Evolutionary conservation across 2,329 filamentous ascomycete species (phyloP).

Genomic region (Sclerotinia subarctica): DNA sequence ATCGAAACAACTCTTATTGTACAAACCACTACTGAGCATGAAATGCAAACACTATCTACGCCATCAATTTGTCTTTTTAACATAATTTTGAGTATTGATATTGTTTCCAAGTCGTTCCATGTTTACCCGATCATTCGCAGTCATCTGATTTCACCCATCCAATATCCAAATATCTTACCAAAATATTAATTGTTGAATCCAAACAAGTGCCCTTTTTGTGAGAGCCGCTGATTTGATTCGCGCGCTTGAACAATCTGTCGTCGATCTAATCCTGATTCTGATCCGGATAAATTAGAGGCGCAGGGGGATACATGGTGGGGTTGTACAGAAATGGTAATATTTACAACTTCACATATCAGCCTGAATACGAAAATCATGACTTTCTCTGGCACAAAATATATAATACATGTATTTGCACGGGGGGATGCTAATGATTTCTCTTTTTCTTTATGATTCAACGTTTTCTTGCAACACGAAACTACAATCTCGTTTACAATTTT

Average conservation of each 20-base stretch:
- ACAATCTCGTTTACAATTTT: not conserved
- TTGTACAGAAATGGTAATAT: conserved; percentile 6
- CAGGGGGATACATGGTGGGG: conserved; percentile 4
- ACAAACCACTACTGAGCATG: not conserved
- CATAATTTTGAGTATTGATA: not conserved
- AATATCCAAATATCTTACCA: not conserved
- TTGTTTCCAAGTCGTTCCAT: not conserved
- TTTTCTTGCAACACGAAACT: not conserved
- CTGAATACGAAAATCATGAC: conserved; percentile 13
- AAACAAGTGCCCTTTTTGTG: not conserved
- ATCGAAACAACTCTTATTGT: not conserved
- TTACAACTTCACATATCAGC: conserved; percentile 13
- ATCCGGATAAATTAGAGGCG: conserved; percentile 10
- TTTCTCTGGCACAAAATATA: not conserved
- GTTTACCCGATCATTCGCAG: not conserved
- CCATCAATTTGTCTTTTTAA: not conserved
- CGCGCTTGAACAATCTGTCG: conserved; percentile 9
- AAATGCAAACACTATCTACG: not conserved
- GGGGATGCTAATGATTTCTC: not conserved
- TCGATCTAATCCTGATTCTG: not conserved
- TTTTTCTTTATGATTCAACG: not conserved
- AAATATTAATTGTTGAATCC: not conserved
- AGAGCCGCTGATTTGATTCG: not conserved
- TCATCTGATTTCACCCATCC: not conserved
- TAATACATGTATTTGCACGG: not conserved